Conservation (phyloP, 2,329 filamentous ascomycete species). For the Cercospora sp. region DNA sequence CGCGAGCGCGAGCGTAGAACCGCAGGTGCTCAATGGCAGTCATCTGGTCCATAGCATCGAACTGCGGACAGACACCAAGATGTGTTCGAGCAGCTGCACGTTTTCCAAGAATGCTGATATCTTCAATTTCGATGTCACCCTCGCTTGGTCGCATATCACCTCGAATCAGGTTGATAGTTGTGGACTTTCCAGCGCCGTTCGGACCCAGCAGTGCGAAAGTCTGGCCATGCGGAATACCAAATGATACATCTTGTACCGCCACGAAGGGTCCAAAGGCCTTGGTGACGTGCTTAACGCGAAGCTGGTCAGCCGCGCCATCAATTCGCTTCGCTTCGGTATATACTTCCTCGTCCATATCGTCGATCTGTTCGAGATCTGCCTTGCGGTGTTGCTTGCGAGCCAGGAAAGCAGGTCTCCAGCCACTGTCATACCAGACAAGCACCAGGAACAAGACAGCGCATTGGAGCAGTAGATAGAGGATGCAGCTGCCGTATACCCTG, state of each 20-base stretch:
- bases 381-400: constrained; percentile 50
- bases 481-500: constrained; percentile 76
- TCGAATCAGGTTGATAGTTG: constrained; percentile 83
- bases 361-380: constrained; percentile 45
- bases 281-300: constrained; percentile 76
- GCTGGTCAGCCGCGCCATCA: constrained; percentile 63
- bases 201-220: constrained; percentile 88
- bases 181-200: constrained; percentile 89
- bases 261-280: constrained; percentile 75
- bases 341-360: constrained; percentile 58
- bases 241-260: constrained; percentile 82
- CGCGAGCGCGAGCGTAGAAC: constrained; percentile 84
- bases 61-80: constrained; percentile 84
- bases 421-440: constrained; percentile 79
- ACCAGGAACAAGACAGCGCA: constrained; percentile 68
- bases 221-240: constrained; percentile 75
- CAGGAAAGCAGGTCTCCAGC: constrained; percentile 60
- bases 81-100: constrained; percentile 71
- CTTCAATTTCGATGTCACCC: constrained; percentile 76
- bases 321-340: constrained; percentile 65
- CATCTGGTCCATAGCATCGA: constrained; percentile 81
- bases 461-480: constrained; percentile 78
- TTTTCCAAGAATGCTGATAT: constrained; percentile 70
- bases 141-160: constrained; percentile 77
- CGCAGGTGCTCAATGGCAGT: constrained; percentile 81